Conservation (phyloP, 352 stramenopile species). For the Pythium aquatile region DNA sequence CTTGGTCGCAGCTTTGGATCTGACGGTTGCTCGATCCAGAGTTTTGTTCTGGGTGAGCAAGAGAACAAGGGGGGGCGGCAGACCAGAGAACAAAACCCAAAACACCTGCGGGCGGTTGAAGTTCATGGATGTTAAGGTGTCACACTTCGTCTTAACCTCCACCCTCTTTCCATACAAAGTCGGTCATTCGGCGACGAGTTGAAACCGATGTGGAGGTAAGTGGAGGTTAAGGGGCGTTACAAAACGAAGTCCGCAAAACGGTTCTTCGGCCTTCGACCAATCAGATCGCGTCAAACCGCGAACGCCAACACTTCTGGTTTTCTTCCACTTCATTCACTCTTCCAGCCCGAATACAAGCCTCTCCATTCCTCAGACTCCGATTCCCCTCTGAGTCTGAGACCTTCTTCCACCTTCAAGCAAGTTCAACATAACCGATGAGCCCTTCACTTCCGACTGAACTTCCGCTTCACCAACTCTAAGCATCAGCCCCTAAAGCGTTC, state of each 20-base stretch:
- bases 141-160: constrained; percentile 4
- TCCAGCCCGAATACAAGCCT: constrained; percentile 1
- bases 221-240: constrained; percentile 24
- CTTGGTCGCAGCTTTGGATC: constrained; percentile 23
- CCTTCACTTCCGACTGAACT: constrained; percentile 4
- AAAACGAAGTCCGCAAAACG: constrained; percentile 8
- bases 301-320: constrained; percentile 9
- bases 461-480: not conserved
- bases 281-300: constrained; percentile 20
- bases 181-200: constrained; percentile 1
- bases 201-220: constrained; percentile 25
- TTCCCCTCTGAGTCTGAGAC: not conserved
- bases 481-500: not conserved
- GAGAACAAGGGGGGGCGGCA: constrained; percentile 11
- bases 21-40: constrained; percentile 7
- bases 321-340: constrained; percentile 1
- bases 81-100: constrained; percentile 14
- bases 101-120: constrained; percentile 23
- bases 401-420: not conserved
- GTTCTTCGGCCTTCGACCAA: constrained; percentile 24
- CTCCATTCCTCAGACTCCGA: constrained; percentile 3
- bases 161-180: constrained; percentile 6
- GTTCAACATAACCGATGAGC: constrained; percentile 11
- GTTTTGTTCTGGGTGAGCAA: not conserved
- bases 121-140: constrained; percentile 22